A percentile compares a stretch with the other conserved stretches of the same genome.
phyloP scores from a whole-genome alignment of 345 rosid genomes.

The Gossypium rotundifolium region DNA sequence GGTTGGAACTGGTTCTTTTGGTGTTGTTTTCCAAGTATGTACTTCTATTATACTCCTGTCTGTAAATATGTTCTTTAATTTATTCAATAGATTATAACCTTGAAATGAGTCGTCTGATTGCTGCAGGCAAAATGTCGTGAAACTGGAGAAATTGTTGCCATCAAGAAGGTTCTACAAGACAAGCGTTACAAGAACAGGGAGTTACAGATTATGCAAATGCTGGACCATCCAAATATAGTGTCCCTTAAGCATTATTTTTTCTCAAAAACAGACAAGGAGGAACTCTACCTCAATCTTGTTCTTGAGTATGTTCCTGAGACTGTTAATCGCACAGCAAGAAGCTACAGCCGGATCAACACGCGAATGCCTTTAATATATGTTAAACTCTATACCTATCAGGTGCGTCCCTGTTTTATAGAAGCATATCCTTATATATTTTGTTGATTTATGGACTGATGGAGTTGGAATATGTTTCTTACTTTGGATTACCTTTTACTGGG shows the following conservation, averaged over 20 bases:
- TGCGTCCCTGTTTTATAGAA: conserved; percentile 17
- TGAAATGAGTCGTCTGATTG: conserved; percentile 16
- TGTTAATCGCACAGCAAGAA: conserved; percentile 66
- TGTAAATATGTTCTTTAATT: conserved; percentile 5
- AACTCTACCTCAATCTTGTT: conserved; percentile 89
- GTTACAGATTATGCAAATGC: conserved; percentile 82
- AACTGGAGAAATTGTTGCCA: conserved; percentile 89
- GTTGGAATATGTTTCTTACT: background rate
- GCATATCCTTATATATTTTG: background rate
- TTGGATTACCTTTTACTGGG: background rate
- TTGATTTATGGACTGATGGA: background rate
- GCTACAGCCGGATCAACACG: conserved; percentile 69
- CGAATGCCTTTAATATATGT: conserved; percentile 92
- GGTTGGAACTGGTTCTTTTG: conserved; percentile 91
- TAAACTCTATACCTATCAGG: conserved; percentile 93
- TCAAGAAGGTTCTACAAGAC: conserved; percentile 96
- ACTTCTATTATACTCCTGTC: background rate
- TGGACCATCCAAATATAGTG: conserved; percentile 88
- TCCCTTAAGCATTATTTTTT: conserved; percentile 84
- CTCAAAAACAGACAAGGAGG: conserved; percentile 90
- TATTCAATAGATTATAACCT: background rate
- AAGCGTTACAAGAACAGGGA: conserved; percentile 95
- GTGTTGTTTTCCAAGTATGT: conserved; percentile 87
- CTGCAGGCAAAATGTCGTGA: conserved; percentile 91
- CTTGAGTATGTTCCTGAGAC: conserved; percentile 95